These are phyloP conservation scores for Metarhizium rileyi DNA, from an alignment of 2,329 filamentous ascomycete species.

Conservation along the genomic window DNA sequence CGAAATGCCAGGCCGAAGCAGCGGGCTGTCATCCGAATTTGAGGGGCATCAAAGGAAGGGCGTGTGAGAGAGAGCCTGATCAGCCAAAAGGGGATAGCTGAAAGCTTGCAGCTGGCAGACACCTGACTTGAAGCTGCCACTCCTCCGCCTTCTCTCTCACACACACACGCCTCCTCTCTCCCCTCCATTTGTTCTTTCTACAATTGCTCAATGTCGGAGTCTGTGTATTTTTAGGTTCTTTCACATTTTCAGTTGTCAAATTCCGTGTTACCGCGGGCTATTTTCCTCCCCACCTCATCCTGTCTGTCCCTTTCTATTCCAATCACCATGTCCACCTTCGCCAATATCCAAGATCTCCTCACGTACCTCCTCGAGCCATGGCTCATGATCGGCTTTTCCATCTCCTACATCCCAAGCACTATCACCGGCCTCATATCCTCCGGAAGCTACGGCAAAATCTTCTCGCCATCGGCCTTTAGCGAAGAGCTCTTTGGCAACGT, in stretches of 20 bases:
- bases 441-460: conserved; percentile 25
- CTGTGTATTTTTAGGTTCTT: no score
- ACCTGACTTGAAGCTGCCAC: neutral
- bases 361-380: conserved; percentile 36
- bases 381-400: conserved; percentile 40
- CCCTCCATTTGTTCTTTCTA: neutral
- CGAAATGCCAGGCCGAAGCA: no score
- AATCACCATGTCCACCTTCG: conserved; percentile 15
- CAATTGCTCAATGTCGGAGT: neutral
- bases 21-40: no score
- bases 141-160: neutral
- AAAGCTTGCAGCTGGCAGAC: neutral
- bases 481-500: conserved; percentile 51
- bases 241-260: no score
- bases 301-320: neutral
- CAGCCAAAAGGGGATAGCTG: neutral
- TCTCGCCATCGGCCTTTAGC: conserved; percentile 31
- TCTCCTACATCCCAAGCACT: conserved; percentile 41
- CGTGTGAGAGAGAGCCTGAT: no score
- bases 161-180: neutral
- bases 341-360: conserved; percentile 17
- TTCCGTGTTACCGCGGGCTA: neutral
- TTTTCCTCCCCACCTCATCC: neutral
- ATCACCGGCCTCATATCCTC: conserved; percentile 31
- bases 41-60: no score